Conservation (phyloP, 257 asterid genomes). For the Nicotiana knightiana region DNA sequence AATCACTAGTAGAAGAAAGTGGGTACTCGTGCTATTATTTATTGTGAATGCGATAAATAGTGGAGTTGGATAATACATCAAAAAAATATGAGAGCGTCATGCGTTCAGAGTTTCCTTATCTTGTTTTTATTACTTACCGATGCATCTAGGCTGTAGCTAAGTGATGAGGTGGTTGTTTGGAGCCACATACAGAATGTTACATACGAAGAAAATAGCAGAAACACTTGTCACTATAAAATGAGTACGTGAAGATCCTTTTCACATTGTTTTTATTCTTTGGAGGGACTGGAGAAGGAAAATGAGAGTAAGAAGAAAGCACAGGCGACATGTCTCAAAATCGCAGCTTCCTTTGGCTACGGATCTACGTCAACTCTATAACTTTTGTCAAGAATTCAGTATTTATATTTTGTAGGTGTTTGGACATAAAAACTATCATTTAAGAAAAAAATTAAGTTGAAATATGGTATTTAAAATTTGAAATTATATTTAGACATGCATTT, state of each 20-base stretch:
- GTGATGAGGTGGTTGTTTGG: background rate
- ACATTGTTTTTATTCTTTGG: background rate
- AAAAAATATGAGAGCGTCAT: background rate
- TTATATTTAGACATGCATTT: too few relatives aligned
- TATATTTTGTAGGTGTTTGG: too few relatives aligned
- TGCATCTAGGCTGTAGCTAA: background rate
- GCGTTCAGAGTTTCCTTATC: slow-evolving; percentile 4
- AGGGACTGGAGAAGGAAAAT: background rate
- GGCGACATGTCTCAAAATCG: too few relatives aligned
- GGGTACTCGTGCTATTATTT: background rate
- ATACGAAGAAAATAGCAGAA: background rate
- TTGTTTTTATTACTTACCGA: background rate
- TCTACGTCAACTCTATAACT: too few relatives aligned
- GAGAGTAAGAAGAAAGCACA: background rate
- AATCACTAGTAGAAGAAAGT: background rate
- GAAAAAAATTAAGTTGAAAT: too few relatives aligned
- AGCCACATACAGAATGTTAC: background rate
- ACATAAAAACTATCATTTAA: too few relatives aligned
- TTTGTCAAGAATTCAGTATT: too few relatives aligned
- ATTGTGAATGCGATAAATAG: slow-evolving; percentile 3
- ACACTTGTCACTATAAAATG: background rate
- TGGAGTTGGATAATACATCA: background rate
- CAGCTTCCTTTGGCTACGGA: too few relatives aligned
- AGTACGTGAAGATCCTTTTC: background rate
- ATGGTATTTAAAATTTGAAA: too few relatives aligned